Evolutionary conservation across 331 rosid species (phyloP).

Genomic region (Acacia pycnantha): DNA sequence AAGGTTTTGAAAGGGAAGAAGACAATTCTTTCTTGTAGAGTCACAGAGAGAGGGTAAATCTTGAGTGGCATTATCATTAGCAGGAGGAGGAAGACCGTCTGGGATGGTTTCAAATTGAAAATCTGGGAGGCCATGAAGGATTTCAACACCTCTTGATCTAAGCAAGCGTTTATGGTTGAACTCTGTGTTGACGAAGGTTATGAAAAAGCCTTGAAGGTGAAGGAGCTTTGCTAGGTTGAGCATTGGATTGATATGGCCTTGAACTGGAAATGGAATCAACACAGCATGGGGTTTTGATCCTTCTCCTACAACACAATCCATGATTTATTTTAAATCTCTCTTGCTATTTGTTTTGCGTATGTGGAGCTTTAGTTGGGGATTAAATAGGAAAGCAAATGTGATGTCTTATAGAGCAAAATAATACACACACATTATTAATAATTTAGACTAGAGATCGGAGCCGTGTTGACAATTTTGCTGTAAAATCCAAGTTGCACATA

Average conservation of each 20-base stretch:
- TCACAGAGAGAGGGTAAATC: not conserved
- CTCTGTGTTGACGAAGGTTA: conserved; percentile 23
- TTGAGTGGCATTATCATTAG: conserved; percentile 20
- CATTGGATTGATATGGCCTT: not conserved
- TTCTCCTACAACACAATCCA: not conserved
- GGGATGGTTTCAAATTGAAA: conserved; percentile 38
- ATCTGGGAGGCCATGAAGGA: conserved; percentile 31
- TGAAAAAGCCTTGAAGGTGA: not conserved
- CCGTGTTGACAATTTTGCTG: too few species aligned
- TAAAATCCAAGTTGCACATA: too few species aligned
- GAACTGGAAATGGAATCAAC: not conserved
- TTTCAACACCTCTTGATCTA: conserved; percentile 24
- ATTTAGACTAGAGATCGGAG: too few species aligned
- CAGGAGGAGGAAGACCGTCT: conserved; percentile 39
- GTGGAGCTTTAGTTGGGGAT: not conserved
- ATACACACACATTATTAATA: too few species aligned
- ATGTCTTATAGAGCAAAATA: too few species aligned
- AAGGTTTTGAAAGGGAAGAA: conserved; percentile 18
- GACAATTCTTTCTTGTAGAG: not conserved
- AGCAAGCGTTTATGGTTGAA: conserved; percentile 39
- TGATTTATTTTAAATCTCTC: not conserved
- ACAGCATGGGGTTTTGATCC: not conserved
- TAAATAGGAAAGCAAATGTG: too few species aligned
- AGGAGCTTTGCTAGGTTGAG: not conserved
- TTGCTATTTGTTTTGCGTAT: not conserved